Percentiles rank a stretch among this genome's conserved stretches.
Conservation (phyloP, 2,329 filamentous ascomycete species). For the Sporothrix luriei region DNA sequence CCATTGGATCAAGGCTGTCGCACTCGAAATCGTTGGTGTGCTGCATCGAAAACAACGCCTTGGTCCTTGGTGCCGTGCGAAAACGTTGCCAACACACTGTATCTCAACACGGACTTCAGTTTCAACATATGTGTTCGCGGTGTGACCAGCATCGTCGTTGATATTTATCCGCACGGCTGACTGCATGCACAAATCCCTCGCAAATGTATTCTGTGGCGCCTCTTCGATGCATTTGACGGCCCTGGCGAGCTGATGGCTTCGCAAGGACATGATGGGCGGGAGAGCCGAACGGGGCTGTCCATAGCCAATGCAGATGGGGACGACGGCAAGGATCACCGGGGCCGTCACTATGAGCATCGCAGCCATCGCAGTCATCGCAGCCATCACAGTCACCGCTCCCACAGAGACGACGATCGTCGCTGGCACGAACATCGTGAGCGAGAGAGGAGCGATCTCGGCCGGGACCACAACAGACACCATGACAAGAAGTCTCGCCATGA, state of each 20-base stretch:
- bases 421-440: slow-evolving; percentile 1
- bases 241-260: slow-evolving; percentile 18
- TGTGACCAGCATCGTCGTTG: background rate
- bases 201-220: background rate
- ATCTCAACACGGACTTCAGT: background rate
- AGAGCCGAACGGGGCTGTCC: slow-evolving; percentile 38
- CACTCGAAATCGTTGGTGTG: slow-evolving; percentile 3
- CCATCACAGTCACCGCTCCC: background rate
- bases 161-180: background rate
- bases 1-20: slow-evolving; percentile 7
- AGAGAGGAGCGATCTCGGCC: background rate
- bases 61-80: slow-evolving; percentile 17
- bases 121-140: background rate
- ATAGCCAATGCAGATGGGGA: background rate
- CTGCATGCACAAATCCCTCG: background rate
- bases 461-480: slow-evolving; percentile 5
- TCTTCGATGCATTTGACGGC: background rate
- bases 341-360: background rate
- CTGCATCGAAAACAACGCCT: background rate
- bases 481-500: slow-evolving; percentile 20
- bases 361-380: slow-evolving; percentile 3
- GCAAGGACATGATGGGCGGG: slow-evolving; percentile 30
- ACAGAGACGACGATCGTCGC: slow-evolving; percentile 3
- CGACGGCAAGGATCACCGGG: background rate
- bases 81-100: slow-evolving; percentile 3